phyloP scores from a whole-genome alignment of 2,329 filamentous ascomycete species.

The Fusarium succisae region DNA sequence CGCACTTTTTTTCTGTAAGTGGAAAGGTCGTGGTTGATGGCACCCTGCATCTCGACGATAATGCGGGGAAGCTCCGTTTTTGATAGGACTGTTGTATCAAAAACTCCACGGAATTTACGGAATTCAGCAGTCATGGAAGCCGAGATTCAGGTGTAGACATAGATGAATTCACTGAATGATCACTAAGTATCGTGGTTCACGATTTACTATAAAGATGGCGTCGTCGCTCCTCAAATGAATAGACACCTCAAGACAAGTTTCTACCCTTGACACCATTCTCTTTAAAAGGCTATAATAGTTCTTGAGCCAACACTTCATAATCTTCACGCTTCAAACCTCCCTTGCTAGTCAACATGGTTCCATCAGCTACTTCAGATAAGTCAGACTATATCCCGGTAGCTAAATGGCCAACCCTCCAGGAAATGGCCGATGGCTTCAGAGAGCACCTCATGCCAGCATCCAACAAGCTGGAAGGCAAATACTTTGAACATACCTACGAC shows the following conservation, averaged over 20 bases:
- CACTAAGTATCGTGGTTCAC: neutral
- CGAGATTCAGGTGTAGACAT: too few species aligned
- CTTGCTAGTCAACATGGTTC: neutral
- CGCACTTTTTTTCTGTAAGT: slow-evolving; percentile 8
- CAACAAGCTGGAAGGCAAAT: neutral
- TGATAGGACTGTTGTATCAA: neutral
- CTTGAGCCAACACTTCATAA: accelerated
- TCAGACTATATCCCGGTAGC: neutral
- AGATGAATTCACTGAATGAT: accelerated
- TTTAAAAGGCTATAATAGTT: accelerated
- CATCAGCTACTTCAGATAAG: neutral
- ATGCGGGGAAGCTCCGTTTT: neutral
- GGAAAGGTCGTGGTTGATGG: neutral
- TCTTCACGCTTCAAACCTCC: accelerated
- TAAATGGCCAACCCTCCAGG: slow-evolving; percentile 20
- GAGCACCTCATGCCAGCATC: slow-evolving; percentile 16
- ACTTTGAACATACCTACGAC: slow-evolving; percentile 9
- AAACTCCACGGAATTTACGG: neutral
- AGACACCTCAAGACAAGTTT: neutral
- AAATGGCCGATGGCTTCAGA: slow-evolving; percentile 14
- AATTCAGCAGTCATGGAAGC: neutral
- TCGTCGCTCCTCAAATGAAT: neutral
- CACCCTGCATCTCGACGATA: neutral
- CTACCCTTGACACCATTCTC: accelerated
- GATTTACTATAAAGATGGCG: neutral